Evolutionary conservation across 352 stramenopile species (phyloP).

Genomic region (Pythium myriotylum): DNA sequence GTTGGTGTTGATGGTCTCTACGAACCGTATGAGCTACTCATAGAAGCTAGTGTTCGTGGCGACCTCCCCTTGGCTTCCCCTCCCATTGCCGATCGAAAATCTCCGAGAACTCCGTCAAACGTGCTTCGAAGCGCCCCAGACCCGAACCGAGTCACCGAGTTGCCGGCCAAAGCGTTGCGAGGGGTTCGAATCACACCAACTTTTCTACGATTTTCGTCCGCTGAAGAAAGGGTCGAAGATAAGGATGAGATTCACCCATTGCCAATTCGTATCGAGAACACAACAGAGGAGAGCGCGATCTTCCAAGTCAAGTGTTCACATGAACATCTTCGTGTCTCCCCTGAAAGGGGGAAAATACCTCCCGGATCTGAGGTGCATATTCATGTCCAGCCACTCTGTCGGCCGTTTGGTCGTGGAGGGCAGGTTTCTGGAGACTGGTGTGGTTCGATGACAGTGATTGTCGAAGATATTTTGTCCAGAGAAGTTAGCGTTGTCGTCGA

Average conservation of each 20-base stretch:
- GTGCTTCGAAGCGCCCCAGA: constrained; percentile 2
- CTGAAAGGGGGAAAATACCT: constrained; percentile 42
- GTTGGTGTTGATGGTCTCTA: constrained; percentile 67
- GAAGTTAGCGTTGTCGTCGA: constrained; percentile 76
- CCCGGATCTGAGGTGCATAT: constrained; percentile 48
- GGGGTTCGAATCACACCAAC: constrained; percentile 60
- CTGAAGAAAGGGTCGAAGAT: not conserved
- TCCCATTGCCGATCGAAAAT: not conserved
- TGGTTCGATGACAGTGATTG: constrained; percentile 58
- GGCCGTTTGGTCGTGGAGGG: constrained; percentile 35
- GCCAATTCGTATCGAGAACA: constrained; percentile 57
- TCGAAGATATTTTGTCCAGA: constrained; percentile 49
- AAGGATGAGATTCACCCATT: not conserved
- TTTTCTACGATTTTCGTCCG: constrained; percentile 53
- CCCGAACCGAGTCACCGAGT: constrained; percentile 39
- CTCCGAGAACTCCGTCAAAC: not conserved
- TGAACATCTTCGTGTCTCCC: constrained; percentile 60
- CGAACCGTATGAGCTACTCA: constrained; percentile 79
- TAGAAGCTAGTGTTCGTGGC: constrained; percentile 76
- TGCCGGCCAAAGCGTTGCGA: constrained; percentile 38
- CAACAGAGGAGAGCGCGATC: constrained; percentile 42
- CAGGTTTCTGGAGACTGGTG: constrained; percentile 49
- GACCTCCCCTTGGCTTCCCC: constrained; percentile 28
- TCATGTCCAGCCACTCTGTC: constrained; percentile 56
- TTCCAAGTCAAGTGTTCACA: constrained; percentile 58